These are phyloP conservation scores for Nymphaea colorata DNA, from an alignment of 164 flowering plant genomes.

Conservation along the genomic window DNA sequence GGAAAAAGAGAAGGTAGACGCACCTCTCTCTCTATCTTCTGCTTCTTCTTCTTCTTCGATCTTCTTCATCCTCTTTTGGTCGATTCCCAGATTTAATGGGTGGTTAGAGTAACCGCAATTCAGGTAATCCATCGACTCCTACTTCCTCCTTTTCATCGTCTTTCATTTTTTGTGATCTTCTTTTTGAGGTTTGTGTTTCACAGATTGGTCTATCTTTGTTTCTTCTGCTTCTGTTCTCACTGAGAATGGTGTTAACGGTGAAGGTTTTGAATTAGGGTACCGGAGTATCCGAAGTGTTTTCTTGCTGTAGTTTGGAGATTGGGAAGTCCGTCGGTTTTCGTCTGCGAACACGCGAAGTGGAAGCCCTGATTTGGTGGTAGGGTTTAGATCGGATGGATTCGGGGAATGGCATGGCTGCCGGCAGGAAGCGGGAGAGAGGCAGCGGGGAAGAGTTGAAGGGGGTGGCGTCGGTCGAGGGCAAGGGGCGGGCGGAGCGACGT, in stretches of 20 bases:
- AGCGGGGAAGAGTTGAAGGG: constrained; percentile 24
- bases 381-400: background rate
- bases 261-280: background rate
- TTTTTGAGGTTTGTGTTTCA: too few relatives aligned
- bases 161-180: too few relatives aligned
- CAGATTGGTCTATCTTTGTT: too few relatives aligned
- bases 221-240: too few relatives aligned
- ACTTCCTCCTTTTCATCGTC: too few relatives aligned
- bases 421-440: constrained; percentile 20
- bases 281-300: background rate
- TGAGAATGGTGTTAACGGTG: background rate
- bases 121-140: too few relatives aligned
- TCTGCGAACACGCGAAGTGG: background rate
- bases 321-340: background rate
- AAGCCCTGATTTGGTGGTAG: background rate
- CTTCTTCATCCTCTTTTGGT: too few relatives aligned
- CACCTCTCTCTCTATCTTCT: background rate
- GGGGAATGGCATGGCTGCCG: background rate
- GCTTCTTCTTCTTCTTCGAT: background rate
- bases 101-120: too few relatives aligned
- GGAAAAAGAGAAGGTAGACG: background rate
- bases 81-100: too few relatives aligned
- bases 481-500: constrained; percentile 28
- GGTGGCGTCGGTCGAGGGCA: constrained; percentile 28
- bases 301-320: background rate